phyloP scores from a whole-genome alignment of 73 alveolate genomes.

The Paramecium bursaria region DNA sequence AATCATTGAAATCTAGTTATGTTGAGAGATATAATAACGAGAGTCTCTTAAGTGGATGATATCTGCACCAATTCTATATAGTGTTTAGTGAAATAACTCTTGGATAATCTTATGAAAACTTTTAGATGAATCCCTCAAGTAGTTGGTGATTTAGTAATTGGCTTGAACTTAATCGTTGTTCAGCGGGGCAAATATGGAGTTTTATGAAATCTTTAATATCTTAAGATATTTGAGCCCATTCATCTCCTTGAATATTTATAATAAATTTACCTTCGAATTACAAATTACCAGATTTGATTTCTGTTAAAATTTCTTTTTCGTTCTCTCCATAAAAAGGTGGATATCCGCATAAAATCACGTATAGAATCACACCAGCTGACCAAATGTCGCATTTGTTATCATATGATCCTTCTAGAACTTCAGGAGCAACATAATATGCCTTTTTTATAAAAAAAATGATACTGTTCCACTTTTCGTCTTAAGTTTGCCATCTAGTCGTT shows the following conservation, averaged over 20 bases:
- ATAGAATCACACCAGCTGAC: conserved; percentile 48
- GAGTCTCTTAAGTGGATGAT: conserved; percentile 38
- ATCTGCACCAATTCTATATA: conserved; percentile 18
- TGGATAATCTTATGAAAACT: not conserved
- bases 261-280: conserved; percentile 3
- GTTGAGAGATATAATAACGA: conserved; percentile 22
- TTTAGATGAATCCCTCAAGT: not conserved
- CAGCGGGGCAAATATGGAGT: not conserved
- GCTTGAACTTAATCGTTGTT: not conserved
- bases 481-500: conserved; percentile 17
- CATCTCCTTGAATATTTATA: not conserved
- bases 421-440: conserved; percentile 60
- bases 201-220: conserved; percentile 37
- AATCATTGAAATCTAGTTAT: conserved; percentile 35
- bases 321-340: conserved; percentile 59
- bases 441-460: not conserved
- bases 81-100: not conserved
- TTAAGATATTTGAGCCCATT: conserved; percentile 22
- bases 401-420: conserved; percentile 36
- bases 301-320: conserved; percentile 30
- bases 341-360: conserved; percentile 36
- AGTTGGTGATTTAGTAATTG: conserved; percentile 12
- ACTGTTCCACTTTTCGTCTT: conserved; percentile 54
- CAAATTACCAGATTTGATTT: conserved; percentile 1
- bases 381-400: conserved; percentile 47